These are phyloP conservation scores for Plantago ovata DNA, from an alignment of 257 asterid species.

Conservation along the genomic window DNA sequence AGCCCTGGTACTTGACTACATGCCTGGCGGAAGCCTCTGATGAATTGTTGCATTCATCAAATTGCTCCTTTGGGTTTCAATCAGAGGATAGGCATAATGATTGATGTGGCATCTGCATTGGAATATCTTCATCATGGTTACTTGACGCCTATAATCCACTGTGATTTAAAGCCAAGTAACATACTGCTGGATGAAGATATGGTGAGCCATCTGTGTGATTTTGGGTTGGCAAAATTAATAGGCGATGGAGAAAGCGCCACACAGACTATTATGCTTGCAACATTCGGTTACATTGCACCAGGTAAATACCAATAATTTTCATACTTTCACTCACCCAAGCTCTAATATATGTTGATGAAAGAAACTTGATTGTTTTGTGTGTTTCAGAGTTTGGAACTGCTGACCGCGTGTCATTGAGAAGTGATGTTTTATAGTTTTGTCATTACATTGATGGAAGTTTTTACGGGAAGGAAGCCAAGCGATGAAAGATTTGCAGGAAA, in stretches of 20 bases:
- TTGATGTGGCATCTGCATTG: slow-evolving; percentile 13
- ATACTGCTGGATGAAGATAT: slow-evolving; percentile 10
- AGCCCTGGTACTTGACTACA: slow-evolving; percentile 12
- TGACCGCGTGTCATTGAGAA: slow-evolving; percentile 16
- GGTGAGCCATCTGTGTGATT: slow-evolving; percentile 2
- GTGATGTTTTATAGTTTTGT: slow-evolving; percentile 29
- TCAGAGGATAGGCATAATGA: neutral
- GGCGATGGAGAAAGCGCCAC: slow-evolving; percentile 7
- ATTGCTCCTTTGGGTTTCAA: no score
- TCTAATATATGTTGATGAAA: neutral
- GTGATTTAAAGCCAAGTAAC: slow-evolving; percentile 15
- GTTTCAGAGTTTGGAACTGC: slow-evolving; percentile 11
- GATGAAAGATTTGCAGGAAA: slow-evolving; percentile 7
- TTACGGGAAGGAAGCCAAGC: slow-evolving; percentile 23
- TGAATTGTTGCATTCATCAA: neutral
- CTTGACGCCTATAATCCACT: slow-evolving; percentile 1
- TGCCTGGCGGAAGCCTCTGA: slow-evolving; percentile 14
- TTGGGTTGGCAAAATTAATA: slow-evolving; percentile 4
- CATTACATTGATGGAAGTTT: slow-evolving; percentile 21
- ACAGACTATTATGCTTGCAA: neutral
- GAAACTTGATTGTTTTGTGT: neutral
- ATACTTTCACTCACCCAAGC: neutral
- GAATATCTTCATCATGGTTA: slow-evolving; percentile 12
- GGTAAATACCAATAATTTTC: neutral
- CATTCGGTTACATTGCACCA: slow-evolving; percentile 11